Evolutionary conservation across 176 grass and related monocot genomes (phyloP).

Genomic region (Ensete ventricosum): DNA sequence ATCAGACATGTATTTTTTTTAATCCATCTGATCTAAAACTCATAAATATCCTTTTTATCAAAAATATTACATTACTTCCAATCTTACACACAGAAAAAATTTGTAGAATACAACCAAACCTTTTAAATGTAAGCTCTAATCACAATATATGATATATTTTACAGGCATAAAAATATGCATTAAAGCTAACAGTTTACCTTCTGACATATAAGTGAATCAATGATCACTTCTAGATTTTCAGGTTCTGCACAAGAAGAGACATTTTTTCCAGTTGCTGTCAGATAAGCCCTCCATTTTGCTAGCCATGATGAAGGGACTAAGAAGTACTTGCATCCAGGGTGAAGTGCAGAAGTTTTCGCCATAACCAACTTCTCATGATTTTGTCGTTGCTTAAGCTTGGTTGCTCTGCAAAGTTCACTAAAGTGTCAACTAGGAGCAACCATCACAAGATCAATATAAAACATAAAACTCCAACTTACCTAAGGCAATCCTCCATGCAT

Average conservation of each 20-base stretch:
- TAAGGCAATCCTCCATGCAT: conserved; percentile 68
- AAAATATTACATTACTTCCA: neutral
- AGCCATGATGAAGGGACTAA: conserved; percentile 83
- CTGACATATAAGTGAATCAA: conserved; percentile 71
- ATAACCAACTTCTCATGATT: conserved; percentile 77
- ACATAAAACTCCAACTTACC: conserved; percentile 31
- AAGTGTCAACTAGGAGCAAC: neutral
- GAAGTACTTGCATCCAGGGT: conserved; percentile 64
- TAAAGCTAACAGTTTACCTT: conserved; percentile 46
- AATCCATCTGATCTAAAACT: no score
- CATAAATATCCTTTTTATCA: no score
- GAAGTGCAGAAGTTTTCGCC: conserved; percentile 59
- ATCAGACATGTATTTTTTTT: no score
- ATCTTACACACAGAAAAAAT: neutral
- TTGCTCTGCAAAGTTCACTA: conserved; percentile 37
- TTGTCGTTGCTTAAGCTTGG: conserved; percentile 74
- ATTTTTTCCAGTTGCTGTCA: conserved; percentile 87
- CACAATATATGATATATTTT: neutral
- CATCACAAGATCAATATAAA: conserved; percentile 12
- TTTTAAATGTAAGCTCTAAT: neutral
- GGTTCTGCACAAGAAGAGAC: conserved; percentile 67
- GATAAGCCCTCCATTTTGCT: conserved; percentile 79
- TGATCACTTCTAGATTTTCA: conserved; percentile 47
- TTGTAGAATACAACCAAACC: neutral
- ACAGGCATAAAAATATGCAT: neutral